A percentile compares a stretch with the other conserved stretches of the same genome.
Conservation (phyloP, 352 stramenopile species). For the Globisporangium perplexum region DNA sequence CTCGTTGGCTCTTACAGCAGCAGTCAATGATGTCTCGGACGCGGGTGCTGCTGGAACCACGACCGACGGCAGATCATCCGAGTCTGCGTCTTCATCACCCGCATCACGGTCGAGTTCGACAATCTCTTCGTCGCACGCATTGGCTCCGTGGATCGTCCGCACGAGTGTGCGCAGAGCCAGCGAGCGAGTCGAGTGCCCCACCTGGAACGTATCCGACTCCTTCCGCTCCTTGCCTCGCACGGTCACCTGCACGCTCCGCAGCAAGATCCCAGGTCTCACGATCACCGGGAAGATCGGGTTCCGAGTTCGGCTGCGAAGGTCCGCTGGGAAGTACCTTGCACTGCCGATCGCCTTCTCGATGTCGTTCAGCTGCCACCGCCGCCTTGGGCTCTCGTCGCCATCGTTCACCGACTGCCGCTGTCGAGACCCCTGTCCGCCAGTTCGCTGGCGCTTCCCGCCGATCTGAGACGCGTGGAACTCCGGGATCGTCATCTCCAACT, state of each 20-base stretch:
- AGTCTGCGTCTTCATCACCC: not conserved
- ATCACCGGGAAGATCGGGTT: conserved; percentile 37
- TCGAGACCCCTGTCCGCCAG: conserved; percentile 1
- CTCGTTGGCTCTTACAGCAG: not conserved
- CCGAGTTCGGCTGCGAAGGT: conserved; percentile 24
- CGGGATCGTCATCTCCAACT: conserved; percentile 70
- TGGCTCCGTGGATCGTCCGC: conserved; percentile 40
- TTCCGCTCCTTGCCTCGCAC: conserved; percentile 5
- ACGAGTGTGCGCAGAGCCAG: conserved; percentile 40
- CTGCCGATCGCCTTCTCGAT: conserved; percentile 45
- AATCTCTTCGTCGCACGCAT: conserved; percentile 19
- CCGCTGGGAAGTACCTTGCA: conserved; percentile 38
- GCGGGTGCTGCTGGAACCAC: not conserved
- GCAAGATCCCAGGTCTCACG: conserved; percentile 29
- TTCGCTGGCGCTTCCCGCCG: conserved; percentile 38
- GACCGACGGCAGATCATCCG: not conserved
- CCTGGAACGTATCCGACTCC: conserved; percentile 18
- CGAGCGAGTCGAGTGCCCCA: conserved; percentile 42
- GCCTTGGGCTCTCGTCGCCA: conserved; percentile 7
- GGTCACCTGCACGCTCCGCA: conserved; percentile 21
- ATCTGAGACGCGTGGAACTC: conserved; percentile 76
- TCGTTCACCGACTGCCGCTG: conserved; percentile 3
- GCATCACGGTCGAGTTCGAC: conserved; percentile 1
- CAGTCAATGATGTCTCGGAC: not conserved
- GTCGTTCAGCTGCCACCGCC: conserved; percentile 57